Base-by-base conservation (phyloP, 2,329 filamentous ascomycete genomes). In the Geoglossum cookeanum region DNA sequence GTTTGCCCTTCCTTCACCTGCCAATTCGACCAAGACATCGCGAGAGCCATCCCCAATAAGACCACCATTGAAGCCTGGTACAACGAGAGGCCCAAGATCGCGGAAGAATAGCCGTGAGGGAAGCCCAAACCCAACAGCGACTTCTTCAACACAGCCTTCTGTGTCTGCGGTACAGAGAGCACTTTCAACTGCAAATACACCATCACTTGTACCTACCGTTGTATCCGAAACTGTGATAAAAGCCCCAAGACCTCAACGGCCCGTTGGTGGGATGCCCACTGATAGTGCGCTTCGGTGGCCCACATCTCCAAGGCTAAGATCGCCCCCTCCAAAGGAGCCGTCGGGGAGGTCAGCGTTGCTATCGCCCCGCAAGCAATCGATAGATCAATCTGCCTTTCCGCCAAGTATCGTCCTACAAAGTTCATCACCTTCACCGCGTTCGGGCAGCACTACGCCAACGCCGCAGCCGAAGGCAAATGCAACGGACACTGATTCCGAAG, bases 51-150 rank as follows among this genome's bases (percentile, higher is more conserved):
- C 55, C 39, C 55, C 55, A 3, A 47, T 51, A 17, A 32, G 49
- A 35, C 49, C 49, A n/a, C 49, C 49, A n/a, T 37, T 53, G 32
- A 53, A 53, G 49, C 49, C 49, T 37, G 49, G 49, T 11, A 53
- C 49, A 13, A 37, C 55, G 27, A 32, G 45, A 29, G 33, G 29
- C 29, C 55, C 32, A 27, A 30, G 55, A 22, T 57, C 55, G n/a
- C 42, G 55, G 17, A 57, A 51, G 45, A 57, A 48, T 27, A 57
- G 55, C 47, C 55, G 45, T 11, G 55, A 57, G 55, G 33, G 33
- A n/a, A 57, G 55, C 30, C 55, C 42, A 2, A 33, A n/a, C 45
- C 55, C 27, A 13, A 15, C 37, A 7, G 54, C 35, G 8, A 22
- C 11, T 27, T 44, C 37, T 29, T 47, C 22, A 27, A 55, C 37